Evolutionary conservation across 1,284 basidiomycete genomes (phyloP).

Genomic region (Cutaneotrichosporon sp.): DNA sequence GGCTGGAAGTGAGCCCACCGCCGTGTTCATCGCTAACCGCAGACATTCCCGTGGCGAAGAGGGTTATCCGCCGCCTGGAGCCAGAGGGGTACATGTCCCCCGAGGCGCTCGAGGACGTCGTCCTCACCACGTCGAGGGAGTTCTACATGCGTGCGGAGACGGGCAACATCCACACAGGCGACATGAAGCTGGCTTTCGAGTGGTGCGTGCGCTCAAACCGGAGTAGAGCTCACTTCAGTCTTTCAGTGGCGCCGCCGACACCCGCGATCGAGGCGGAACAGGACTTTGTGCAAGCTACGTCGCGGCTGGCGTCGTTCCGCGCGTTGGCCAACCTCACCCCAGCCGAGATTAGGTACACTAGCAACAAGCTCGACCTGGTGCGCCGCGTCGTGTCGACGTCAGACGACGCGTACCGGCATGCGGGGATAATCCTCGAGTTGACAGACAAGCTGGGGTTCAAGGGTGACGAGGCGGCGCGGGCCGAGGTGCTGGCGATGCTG

Average conservation of each 20-base stretch:
- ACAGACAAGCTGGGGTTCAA: constrained; percentile 77
- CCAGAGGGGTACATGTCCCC: constrained; percentile 55
- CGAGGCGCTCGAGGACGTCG: constrained; percentile 64
- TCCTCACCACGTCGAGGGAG: constrained; percentile 71
- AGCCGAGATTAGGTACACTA: constrained; percentile 80
- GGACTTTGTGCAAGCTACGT: constrained; percentile 89
- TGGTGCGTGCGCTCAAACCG: constrained; percentile 57
- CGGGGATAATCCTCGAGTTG: constrained; percentile 81
- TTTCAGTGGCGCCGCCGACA: constrained; percentile 65
- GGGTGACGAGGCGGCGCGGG: constrained; percentile 63
- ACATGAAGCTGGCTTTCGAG: constrained; percentile 92
- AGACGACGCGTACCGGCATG: constrained; percentile 77
- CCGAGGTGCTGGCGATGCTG: constrained; percentile 79
- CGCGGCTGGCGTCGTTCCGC: constrained; percentile 58
- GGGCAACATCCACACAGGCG: constrained; percentile 82
- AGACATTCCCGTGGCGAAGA: constrained; percentile 75
- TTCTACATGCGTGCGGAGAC: constrained; percentile 88
- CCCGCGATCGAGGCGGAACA: constrained; percentile 63
- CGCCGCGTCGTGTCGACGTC: constrained; percentile 74
- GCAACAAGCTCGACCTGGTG: constrained; percentile 71
- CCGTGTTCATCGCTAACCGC: constrained; percentile 8
- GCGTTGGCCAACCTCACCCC: constrained; percentile 72
- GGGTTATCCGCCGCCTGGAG: constrained; percentile 57
- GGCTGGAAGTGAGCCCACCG: constrained; percentile 64
- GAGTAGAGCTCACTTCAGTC: constrained; percentile 50